Evolutionary conservation across 495 filamentous ascomycete species (phyloP).

Genomic region (Astrothelium subdiscretum): DNA sequence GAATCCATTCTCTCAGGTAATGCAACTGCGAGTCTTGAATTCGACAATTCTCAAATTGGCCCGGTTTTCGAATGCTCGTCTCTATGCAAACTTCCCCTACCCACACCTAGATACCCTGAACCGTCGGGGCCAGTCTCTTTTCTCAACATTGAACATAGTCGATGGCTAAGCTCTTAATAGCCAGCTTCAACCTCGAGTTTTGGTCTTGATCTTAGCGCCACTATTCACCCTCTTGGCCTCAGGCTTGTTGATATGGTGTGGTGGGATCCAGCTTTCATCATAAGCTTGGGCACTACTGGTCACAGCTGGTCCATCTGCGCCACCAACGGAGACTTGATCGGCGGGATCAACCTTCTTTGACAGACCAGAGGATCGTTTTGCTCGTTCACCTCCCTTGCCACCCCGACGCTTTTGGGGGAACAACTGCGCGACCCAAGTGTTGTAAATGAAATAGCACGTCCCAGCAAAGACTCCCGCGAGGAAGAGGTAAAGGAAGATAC

Average conservation of each 20-base stretch:
- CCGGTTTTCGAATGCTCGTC: too few species aligned
- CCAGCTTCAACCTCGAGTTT: neutral
- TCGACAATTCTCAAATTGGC: too few species aligned
- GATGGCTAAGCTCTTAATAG: neutral
- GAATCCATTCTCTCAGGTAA: too few species aligned
- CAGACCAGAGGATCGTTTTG: slow-evolving; percentile 44
- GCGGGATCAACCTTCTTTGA: slow-evolving; percentile 53
- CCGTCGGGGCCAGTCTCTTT: too few species aligned
- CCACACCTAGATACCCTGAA: too few species aligned
- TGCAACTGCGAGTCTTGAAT: too few species aligned
- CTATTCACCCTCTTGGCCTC: slow-evolving; percentile 70
- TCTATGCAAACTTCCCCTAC: too few species aligned
- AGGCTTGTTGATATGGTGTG: slow-evolving; percentile 79
- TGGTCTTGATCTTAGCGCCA: slow-evolving; percentile 13
- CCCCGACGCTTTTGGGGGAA: slow-evolving; percentile 79
- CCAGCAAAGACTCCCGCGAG: slow-evolving; percentile 65
- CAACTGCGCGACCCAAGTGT: slow-evolving; percentile 90
- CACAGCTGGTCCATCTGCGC: slow-evolving; percentile 57
- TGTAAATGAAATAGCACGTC: slow-evolving; percentile 91
- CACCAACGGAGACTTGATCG: slow-evolving; percentile 53
- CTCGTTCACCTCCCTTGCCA: slow-evolving; percentile 48
- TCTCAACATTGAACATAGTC: too few species aligned
- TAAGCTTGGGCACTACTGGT: slow-evolving; percentile 59
- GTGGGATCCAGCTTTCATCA: slow-evolving; percentile 94
- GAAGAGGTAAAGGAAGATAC: slow-evolving; percentile 95